Conservation (phyloP, 2,329 filamentous ascomycete species). For the Tolypocladium ophioglossoides region DNA sequence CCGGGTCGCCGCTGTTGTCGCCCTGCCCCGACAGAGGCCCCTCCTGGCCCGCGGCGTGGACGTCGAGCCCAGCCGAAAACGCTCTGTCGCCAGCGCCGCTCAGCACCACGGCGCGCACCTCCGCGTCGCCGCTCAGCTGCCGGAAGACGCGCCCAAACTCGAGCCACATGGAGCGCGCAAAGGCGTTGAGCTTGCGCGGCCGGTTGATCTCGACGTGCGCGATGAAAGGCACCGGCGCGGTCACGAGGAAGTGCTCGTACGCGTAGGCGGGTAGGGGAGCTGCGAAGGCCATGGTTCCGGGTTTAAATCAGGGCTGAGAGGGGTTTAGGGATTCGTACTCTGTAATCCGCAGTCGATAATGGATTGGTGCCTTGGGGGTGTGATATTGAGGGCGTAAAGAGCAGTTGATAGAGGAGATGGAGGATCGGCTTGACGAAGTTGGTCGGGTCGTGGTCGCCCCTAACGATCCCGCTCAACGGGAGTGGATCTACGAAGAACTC, state of each 20-base stretch:
- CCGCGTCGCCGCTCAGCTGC: constrained; percentile 58
- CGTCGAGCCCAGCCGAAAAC: constrained; percentile 80
- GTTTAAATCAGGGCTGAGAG: no score
- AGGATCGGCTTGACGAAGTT: background rate
- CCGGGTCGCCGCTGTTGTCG: constrained; percentile 38
- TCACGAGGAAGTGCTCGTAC: constrained; percentile 63
- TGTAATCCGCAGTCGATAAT: background rate
- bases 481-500: no score
- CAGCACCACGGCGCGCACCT: constrained; percentile 67
- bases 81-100: constrained; percentile 73
- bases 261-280: constrained; percentile 25
- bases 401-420: background rate
- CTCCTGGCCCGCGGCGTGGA: constrained; percentile 54
- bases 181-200: constrained; percentile 78
- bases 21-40: constrained; percentile 25
- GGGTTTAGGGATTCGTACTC: background rate
- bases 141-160: constrained; percentile 66
- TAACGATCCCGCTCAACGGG: no score
- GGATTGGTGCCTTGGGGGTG: background rate
- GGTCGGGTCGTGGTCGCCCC: background rate
- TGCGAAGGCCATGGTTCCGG: background rate
- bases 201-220: constrained; percentile 91
- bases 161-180: constrained; percentile 75
- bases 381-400: background rate
- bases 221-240: constrained; percentile 61